Evolutionary conservation across 1,284 basidiomycete species (phyloP), one percentile per base, ranked within the genome.

Genomic region (Jaminaea rosea): DNA sequence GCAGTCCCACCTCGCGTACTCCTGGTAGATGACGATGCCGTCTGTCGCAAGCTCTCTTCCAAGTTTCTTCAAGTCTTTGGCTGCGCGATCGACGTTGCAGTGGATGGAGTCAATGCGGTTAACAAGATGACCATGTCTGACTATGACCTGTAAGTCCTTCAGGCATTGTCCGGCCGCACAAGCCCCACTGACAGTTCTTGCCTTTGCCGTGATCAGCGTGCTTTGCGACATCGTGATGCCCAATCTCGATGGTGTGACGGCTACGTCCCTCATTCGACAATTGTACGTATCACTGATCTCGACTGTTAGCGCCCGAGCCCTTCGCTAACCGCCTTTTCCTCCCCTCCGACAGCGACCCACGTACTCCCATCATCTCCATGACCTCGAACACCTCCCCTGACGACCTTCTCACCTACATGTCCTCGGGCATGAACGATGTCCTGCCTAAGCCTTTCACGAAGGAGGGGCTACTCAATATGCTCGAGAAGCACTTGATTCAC

Each of bases 361-460:
- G 84, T 78, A 97, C 92, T 44, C 92, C 92, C 2, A 94, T 94
- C 74, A 94, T 96, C 66, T 91, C 87, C 13, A 94, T 96, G 90
- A 94, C 90, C 49, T 86, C 84, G 69, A 94, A 93, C 74, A 88
- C 87, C 48, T 86, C 87, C 62, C 90, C 91, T 19, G 84, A 84
- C 66, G 88, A 93, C 69, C 84, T 93, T 61, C 83, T 90, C 80
- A 88, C 84, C n/a, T 93, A 92, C 73, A 88, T 88, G 76, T 85
- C 84, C 8, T 83, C 83, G 37, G 86, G 81, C 21, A 96, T 96
- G 92, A 96, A 93, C 75, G 92, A 96, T 75, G 86, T 94, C 53
- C 78, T 96, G n/a, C 87, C 91, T 7, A 97, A 97, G 75, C 92
- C 92, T 1, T 97, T 97, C 76, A 93, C 88, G 13, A 90, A 91